Evolutionary conservation across 1,284 basidiomycete species (phyloP).

Genomic region (Mycena sp.): DNA sequence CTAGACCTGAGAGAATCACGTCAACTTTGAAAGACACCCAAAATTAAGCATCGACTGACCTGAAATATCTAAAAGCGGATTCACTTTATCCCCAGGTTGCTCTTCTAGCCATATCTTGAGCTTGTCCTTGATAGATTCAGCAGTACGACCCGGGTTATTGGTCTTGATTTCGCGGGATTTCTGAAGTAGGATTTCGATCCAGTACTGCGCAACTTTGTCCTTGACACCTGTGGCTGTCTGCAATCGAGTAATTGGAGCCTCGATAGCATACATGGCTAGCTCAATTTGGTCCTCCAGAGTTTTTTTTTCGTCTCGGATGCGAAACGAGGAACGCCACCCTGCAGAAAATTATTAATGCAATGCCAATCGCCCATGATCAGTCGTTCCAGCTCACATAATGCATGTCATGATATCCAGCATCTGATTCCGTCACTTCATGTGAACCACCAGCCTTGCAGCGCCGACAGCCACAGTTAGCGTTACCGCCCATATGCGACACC

Average conservation of each 20-base stretch:
- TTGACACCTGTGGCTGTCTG: conserved; percentile 41
- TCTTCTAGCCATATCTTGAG: conserved; percentile 30
- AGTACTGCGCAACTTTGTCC: conserved; percentile 39
- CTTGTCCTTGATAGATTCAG: conserved; percentile 19
- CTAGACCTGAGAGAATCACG: conserved; percentile 6
- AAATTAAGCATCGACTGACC: neutral
- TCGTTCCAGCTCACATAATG: neutral
- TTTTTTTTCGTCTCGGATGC: neutral
- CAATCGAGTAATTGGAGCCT: conserved; percentile 24
- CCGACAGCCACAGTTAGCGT: conserved; percentile 8
- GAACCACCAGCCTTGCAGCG: conserved; percentile 7
- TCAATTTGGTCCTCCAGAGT: neutral
- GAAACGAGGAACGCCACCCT: neutral
- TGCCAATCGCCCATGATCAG: too few relatives aligned
- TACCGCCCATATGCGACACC: conserved; percentile 11
- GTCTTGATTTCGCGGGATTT: conserved; percentile 5
- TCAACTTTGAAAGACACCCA: too few relatives aligned
- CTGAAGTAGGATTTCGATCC: conserved; percentile 40
- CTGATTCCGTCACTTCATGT: neutral
- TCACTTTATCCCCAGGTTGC: conserved; percentile 29
- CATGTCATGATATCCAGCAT: neutral
- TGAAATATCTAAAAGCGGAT: conserved; percentile 26
- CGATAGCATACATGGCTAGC: conserved; percentile 26
- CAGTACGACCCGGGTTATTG: conserved; percentile 5
- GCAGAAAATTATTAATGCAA: too few relatives aligned